These are phyloP conservation scores for Salisapilia sapeloensis DNA, from an alignment of 352 stramenopile species.

Conservation along the genomic window DNA sequence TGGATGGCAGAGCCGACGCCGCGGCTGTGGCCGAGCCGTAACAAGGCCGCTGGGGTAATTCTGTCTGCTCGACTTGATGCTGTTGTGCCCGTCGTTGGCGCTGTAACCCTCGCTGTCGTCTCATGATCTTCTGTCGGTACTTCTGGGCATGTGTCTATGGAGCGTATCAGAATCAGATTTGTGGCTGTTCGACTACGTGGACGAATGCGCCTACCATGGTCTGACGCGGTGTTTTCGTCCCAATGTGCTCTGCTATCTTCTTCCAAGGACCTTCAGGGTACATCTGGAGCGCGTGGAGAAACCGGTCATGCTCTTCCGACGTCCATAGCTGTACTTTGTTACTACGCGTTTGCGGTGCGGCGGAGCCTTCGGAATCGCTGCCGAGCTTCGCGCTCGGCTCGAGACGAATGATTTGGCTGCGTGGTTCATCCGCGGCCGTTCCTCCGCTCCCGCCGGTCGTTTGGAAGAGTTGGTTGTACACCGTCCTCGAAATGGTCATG, in stretches of 20 bases:
- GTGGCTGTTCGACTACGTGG: too few species aligned
- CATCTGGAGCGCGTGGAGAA: conserved; percentile 71
- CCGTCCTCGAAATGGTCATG: conserved; percentile 71
- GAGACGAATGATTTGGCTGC: conserved; percentile 60
- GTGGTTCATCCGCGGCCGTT: conserved; percentile 8
- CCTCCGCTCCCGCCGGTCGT: conserved; percentile 19
- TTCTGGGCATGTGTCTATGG: conserved; percentile 74
- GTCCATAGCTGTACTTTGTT: conserved; percentile 79
- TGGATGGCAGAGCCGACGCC: too few species aligned
- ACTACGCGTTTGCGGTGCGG: conserved; percentile 63
- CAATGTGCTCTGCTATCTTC: conserved; percentile 70
- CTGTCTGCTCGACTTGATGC: too few species aligned
- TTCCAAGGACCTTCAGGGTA: conserved; percentile 75
- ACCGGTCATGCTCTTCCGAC: conserved; percentile 73
- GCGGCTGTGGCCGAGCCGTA: too few species aligned
- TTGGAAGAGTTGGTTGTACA: conserved; percentile 77
- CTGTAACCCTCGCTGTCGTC: conserved; percentile 39
- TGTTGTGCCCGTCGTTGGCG: background rate
- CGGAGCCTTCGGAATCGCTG: too few species aligned
- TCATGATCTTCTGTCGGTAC: conserved; percentile 71
- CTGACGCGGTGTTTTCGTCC: conserved; percentile 83
- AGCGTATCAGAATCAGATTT: too few species aligned
- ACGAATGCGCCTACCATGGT: too few species aligned
- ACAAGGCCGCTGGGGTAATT: too few species aligned
- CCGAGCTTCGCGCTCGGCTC: conserved; percentile 61